Evolutionary conservation across 192 early-diverging fungal species (phyloP).

Genomic region (Umbelopsis ramanniana): DNA sequence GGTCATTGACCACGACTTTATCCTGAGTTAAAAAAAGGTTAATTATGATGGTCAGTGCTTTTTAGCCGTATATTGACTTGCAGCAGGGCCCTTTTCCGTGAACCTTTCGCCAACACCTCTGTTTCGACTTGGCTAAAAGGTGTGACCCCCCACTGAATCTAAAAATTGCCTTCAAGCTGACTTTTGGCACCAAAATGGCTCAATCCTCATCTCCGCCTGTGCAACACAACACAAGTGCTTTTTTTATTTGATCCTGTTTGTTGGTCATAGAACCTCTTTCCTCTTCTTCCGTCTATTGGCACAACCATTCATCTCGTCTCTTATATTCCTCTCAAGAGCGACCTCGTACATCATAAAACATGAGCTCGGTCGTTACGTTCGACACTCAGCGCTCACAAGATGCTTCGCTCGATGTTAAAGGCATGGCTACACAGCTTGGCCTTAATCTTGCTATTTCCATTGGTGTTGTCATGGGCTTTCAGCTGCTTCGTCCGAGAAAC

Average conservation of each 20-base stretch:
- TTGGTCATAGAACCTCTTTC: background rate
- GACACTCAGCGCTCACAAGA: slow-evolving; percentile 35
- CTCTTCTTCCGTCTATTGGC: background rate
- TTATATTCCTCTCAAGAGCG: too few species aligned
- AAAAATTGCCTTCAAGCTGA: background rate
- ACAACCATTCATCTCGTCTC: too few species aligned
- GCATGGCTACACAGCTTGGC: slow-evolving; percentile 63
- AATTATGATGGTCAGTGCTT: too few species aligned
- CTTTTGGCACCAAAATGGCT: slow-evolving; percentile 1
- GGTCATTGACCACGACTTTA: too few species aligned
- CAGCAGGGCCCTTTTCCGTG: too few species aligned
- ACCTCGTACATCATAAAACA: background rate
- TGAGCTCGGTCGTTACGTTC: slow-evolving; percentile 29
- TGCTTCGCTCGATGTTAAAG: slow-evolving; percentile 46
- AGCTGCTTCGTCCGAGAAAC: slow-evolving; percentile 61
- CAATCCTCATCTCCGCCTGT: background rate
- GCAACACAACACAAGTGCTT: background rate
- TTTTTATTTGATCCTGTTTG: slow-evolving; percentile 3
- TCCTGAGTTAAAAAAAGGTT: too few species aligned
- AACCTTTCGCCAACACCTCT: too few species aligned
- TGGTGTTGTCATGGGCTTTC: slow-evolving; percentile 59
- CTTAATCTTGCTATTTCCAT: slow-evolving; percentile 62
- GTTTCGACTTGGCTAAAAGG: background rate
- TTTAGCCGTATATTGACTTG: too few species aligned
- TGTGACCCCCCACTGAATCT: background rate